These are phyloP conservation scores for Paecilomyces dactylethromorphus DNA, from an alignment of 2,329 filamentous ascomycete species.

Conservation along the genomic window DNA sequence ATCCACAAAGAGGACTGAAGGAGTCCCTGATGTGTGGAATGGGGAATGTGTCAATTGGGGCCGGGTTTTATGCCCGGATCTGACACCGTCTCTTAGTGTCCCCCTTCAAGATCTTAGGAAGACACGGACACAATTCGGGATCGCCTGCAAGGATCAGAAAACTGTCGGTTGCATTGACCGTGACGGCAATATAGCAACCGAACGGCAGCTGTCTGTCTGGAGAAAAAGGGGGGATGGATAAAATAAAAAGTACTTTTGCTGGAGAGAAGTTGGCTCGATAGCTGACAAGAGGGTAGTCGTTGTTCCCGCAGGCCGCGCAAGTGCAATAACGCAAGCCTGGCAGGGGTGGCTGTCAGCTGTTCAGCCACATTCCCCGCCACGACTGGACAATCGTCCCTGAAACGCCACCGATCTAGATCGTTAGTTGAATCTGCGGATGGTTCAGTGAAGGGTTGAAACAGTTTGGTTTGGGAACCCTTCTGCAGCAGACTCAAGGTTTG, in stretches of 20 bases:
- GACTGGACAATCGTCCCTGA: not conserved
- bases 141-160: not conserved
- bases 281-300: not conserved
- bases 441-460: not conserved
- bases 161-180: not conserved
- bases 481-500: not conserved
- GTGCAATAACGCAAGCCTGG: not conserved
- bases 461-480: not conserved
- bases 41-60: not conserved
- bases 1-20: not conserved
- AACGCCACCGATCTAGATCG: not conserved
- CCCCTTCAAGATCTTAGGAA: not conserved
- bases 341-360: not conserved
- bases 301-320: not conserved
- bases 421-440: not conserved
- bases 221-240: not conserved
- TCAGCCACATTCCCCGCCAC: not conserved
- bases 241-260: not conserved
- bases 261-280: not conserved
- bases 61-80: not conserved
- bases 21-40: not conserved
- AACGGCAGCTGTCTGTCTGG: not conserved
- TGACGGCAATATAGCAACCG: not conserved
- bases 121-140: not conserved
- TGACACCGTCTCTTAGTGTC: not conserved